Conservation (phyloP, 257 asterid genomes). For the Galeopsis tetrahit region DNA sequence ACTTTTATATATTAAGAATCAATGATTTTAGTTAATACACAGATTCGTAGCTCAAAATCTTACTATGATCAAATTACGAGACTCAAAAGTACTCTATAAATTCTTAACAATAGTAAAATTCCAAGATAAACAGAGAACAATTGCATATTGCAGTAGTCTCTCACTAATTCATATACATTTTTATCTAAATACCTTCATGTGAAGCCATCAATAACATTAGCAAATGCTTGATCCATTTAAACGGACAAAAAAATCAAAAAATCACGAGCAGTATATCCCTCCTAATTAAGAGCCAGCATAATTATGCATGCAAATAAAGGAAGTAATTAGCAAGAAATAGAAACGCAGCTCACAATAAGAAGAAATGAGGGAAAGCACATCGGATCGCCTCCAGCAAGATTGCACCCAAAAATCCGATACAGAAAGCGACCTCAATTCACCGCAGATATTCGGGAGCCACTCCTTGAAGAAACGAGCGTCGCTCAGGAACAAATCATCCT, state of each 20-base stretch:
- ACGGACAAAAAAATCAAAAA: neutral
- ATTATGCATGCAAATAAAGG: neutral
- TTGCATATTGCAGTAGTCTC: neutral
- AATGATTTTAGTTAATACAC: neutral
- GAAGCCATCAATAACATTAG: neutral
- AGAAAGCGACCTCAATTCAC: conserved; percentile 49
- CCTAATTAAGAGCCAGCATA: neutral
- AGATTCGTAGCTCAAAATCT: neutral
- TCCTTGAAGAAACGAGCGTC: conserved; percentile 49
- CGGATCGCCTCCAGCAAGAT: conserved; percentile 77
- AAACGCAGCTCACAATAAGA: conserved; percentile 50
- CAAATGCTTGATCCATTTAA: neutral
- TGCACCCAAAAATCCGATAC: conserved; percentile 82
- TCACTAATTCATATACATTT: neutral
- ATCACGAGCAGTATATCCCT: neutral
- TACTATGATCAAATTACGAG: neutral
- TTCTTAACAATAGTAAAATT: neutral
- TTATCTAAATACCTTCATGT: neutral
- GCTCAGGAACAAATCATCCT: conserved; percentile 63
- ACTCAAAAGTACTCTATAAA: neutral
- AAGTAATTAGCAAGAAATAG: conserved; percentile 11
- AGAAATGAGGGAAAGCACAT: conserved; percentile 58
- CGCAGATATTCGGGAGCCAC: conserved; percentile 63
- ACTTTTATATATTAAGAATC: neutral
- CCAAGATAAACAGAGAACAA: neutral